Percentiles rank a stretch among this genome's conserved stretches.
Conservation (phyloP, 140 eudicot genomes). For the Flaveria floridana region DNA sequence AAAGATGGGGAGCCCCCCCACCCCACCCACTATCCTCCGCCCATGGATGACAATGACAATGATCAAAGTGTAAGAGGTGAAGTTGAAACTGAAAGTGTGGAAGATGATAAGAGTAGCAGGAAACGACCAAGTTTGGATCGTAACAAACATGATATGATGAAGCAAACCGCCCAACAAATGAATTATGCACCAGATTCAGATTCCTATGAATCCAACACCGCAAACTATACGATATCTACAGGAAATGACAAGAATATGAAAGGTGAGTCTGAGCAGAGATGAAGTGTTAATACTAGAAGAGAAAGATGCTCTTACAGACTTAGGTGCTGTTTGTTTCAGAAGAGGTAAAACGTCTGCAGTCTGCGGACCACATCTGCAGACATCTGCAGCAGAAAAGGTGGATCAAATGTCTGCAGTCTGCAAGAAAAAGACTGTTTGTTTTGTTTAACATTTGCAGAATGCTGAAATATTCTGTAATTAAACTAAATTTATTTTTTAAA, state of each 20-base stretch:
- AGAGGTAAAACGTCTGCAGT: too few relatives aligned
- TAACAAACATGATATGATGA: not conserved
- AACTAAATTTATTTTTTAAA: too few relatives aligned
- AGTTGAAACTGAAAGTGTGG: conserved; percentile 6
- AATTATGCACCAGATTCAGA: conserved; percentile 13
- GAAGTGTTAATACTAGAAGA: conserved; percentile 43
- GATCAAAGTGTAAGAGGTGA: conserved; percentile 18
- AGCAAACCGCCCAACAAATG: not conserved
- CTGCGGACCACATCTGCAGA: too few relatives aligned
- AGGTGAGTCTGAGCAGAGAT: not conserved
- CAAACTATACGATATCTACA: not conserved
- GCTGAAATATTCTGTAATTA: too few relatives aligned
- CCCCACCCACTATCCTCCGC: too few relatives aligned
- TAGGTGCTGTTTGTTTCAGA: too few relatives aligned
- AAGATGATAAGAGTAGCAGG: not conserved
- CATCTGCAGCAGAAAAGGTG: too few relatives aligned
- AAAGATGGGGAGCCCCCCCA: too few relatives aligned
- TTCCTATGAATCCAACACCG: conserved; percentile 1
- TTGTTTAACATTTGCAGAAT: too few relatives aligned
- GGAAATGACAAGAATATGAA: conserved; percentile 1
- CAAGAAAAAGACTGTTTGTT: too few relatives aligned
- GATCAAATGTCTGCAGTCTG: too few relatives aligned
- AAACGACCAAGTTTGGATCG: conserved; percentile 21
- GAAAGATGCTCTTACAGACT: conserved; percentile 50
- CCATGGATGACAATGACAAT: conserved; percentile 19